Percentiles rank a stretch among this genome's conserved stretches.
phyloP scores from a whole-genome alignment of 495 filamentous ascomycete species.

The Penicillium bialowiezense region DNA sequence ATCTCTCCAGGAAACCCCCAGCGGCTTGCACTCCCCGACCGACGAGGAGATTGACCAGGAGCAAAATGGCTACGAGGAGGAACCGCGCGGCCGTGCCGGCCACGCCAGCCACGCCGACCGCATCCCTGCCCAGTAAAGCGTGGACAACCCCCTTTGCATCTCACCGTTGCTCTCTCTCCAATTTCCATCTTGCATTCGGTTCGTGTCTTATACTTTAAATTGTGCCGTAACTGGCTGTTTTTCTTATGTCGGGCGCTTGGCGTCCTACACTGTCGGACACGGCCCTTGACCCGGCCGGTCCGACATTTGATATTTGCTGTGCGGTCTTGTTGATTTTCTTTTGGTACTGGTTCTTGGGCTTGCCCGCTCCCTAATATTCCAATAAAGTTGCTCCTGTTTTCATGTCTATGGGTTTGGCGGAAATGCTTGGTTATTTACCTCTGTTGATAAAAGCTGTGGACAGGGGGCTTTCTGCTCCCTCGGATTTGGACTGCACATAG shows the following conservation, averaged over 20 bases:
- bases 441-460: slow-evolving; percentile 3
- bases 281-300: not conserved
- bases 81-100: slow-evolving; percentile 22
- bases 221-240: slow-evolving; percentile 21
- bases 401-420: not conserved
- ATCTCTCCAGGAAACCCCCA: slow-evolving; percentile 43
- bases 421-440: not conserved
- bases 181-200: slow-evolving; percentile 22
- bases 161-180: not conserved
- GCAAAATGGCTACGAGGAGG: slow-evolving; percentile 31
- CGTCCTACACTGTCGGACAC: slow-evolving; percentile 2
- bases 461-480: not conserved
- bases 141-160: slow-evolving; percentile 5
- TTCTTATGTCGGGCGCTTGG: slow-evolving; percentile 21
- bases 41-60: slow-evolving; percentile 53
- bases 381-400: slow-evolving; percentile 8
- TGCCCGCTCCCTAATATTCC: slow-evolving; percentile 6
- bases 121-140: not conserved
- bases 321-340: not conserved
- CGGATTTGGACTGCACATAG: not conserved
- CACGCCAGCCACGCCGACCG: slow-evolving; percentile 13
- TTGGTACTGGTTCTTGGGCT: slow-evolving; percentile 2
- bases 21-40: slow-evolving; percentile 47
- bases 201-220: slow-evolving; percentile 30
- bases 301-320: not conserved